Percentiles rank a stretch among this genome's conserved stretches.
Evolutionary conservation across 257 asterid genomes (phyloP).

Genomic region (Knoxia roxburghii): DNA sequence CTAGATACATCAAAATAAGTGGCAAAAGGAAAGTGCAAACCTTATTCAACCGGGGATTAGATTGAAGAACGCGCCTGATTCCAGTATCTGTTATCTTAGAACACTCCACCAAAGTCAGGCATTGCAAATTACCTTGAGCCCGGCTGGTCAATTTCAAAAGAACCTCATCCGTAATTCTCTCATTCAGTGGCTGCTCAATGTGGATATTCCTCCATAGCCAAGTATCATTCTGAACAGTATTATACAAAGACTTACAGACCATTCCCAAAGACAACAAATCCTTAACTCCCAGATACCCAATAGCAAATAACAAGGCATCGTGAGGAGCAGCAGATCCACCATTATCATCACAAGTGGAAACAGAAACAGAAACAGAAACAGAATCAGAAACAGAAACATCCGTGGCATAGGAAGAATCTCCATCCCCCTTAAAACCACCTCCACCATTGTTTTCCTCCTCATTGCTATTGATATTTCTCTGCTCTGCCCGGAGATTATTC

Average conservation of each 20-base stretch:
- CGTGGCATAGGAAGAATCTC: slow-evolving; percentile 25
- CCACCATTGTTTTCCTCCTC: too few relatives aligned
- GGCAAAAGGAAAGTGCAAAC: slow-evolving; percentile 25
- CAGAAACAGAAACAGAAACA: too few relatives aligned
- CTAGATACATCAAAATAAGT: too few relatives aligned
- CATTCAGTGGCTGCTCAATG: slow-evolving; percentile 61
- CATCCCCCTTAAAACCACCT: too few relatives aligned
- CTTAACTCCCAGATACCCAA: slow-evolving; percentile 53
- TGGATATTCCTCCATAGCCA: slow-evolving; percentile 64
- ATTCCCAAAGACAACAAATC: slow-evolving; percentile 67
- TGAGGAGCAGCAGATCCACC: slow-evolving; percentile 38
- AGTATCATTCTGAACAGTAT: slow-evolving; percentile 48
- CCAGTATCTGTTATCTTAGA: slow-evolving; percentile 61
- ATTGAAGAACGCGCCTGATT: slow-evolving; percentile 56
- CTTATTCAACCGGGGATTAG: slow-evolving; percentile 66
- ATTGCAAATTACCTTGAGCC: slow-evolving; percentile 60
- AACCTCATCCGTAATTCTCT: slow-evolving; percentile 59
- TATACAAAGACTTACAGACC: slow-evolving; percentile 57
- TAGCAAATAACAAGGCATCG: slow-evolving; percentile 45
- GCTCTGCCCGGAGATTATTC: slow-evolving; percentile 25
- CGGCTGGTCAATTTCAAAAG: slow-evolving; percentile 49
- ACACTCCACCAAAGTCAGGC: slow-evolving; percentile 67
- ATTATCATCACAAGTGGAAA: too few relatives aligned
- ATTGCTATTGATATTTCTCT: slow-evolving; percentile 27
- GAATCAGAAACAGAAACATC: slow-evolving; percentile 27